phyloP scores from a whole-genome alignment of 129 eudicot species.

The Flaveria bidentis region DNA sequence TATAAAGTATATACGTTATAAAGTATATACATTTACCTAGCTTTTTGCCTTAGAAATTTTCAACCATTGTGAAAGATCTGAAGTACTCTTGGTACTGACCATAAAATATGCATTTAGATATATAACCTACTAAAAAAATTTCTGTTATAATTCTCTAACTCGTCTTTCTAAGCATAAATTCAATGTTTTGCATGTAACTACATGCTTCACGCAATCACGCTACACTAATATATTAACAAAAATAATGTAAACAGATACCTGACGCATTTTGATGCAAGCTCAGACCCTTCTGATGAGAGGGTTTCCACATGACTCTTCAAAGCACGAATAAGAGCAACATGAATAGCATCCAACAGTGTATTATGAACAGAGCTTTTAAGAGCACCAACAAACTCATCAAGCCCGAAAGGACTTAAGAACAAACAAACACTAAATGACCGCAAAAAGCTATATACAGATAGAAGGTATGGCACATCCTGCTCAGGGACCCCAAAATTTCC shows the following conservation, averaged over 20 bases:
- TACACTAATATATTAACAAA: background rate
- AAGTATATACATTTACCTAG: background rate
- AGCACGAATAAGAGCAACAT: conserved; percentile 79
- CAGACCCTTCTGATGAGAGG: conserved; percentile 80
- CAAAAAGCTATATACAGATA: conserved; percentile 83
- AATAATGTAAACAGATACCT: conserved; percentile 48
- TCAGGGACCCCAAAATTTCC: conserved; percentile 80
- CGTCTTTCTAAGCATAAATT: background rate
- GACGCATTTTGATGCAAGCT: conserved; percentile 82
- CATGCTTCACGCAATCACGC: background rate
- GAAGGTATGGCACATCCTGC: conserved; percentile 68
- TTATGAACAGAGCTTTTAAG: conserved; percentile 67
- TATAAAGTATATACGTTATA: background rate
- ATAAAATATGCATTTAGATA: background rate
- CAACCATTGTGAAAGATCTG: background rate
- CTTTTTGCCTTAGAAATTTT: background rate
- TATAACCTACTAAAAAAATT: background rate
- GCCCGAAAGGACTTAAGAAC: conserved; percentile 82
- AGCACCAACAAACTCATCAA: conserved; percentile 98
- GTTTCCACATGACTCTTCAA: conserved; percentile 73
- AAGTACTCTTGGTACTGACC: background rate
- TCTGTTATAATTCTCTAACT: conserved; percentile 17
- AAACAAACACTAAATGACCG: conserved; percentile 77
- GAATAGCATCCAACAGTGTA: conserved; percentile 86
- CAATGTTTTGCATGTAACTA: background rate